A percentile compares a stretch with the other conserved stretches of the same genome.
phyloP scores from a whole-genome alignment of 176 grass and related monocot species.

The Guadua angustifolia region DNA sequence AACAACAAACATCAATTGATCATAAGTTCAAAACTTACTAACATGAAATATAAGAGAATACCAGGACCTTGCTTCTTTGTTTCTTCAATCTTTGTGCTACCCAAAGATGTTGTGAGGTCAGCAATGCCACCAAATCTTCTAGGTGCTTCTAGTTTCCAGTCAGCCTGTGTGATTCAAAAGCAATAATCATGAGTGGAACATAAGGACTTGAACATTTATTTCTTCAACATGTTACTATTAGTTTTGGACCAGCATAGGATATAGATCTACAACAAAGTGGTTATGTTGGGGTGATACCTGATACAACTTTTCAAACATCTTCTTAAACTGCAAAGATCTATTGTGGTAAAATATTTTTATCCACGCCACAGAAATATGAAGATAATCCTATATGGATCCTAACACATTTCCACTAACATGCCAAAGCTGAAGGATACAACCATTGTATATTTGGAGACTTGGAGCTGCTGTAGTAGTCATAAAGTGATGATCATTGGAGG shows the following conservation, averaged over 20 bases:
- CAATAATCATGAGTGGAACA: neutral
- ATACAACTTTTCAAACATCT: slow-evolving; percentile 90
- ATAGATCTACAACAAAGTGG: neutral
- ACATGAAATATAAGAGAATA: slow-evolving; percentile 38
- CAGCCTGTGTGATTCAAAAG: slow-evolving; percentile 59
- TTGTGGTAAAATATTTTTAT: slow-evolving; percentile 89
- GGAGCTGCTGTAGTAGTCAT: slow-evolving; percentile 96
- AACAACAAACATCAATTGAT: slow-evolving; percentile 37
- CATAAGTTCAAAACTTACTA: slow-evolving; percentile 27
- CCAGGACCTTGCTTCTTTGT: slow-evolving; percentile 74
- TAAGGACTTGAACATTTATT: neutral
- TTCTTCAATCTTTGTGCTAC: slow-evolving; percentile 79
- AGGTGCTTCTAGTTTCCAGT: slow-evolving; percentile 89
- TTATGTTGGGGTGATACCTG: slow-evolving; percentile 56
- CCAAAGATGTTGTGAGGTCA: slow-evolving; percentile 68
- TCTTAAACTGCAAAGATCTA: slow-evolving; percentile 85
- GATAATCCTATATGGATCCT: slow-evolving; percentile 17
- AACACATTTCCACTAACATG: slow-evolving; percentile 32
- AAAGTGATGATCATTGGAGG: slow-evolving; percentile 85
- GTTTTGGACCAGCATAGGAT: slow-evolving; percentile 3
- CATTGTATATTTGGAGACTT: slow-evolving; percentile 91
- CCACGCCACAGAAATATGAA: slow-evolving; percentile 52
- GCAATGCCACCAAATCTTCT: slow-evolving; percentile 84
- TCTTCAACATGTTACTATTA: slow-evolving; percentile 14
- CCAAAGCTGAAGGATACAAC: slow-evolving; percentile 55